Evolutionary conservation across 305 asterid genomes (phyloP).

Genomic region (Lippia alba): DNA sequence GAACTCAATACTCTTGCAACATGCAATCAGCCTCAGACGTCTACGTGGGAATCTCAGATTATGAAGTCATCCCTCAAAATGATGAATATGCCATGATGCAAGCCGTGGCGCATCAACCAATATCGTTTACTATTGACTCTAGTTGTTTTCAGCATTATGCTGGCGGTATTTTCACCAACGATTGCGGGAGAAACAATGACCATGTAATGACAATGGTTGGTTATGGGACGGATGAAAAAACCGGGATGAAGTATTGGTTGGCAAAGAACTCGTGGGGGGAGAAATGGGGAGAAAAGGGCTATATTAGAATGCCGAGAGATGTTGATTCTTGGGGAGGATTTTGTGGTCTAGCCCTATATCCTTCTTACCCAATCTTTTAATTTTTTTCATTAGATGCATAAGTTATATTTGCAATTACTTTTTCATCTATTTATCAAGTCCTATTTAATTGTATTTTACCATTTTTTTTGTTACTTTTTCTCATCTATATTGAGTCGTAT

Average conservation of each 20-base stretch:
- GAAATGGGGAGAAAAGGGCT: not conserved
- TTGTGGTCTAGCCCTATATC: slow-evolving; percentile 27
- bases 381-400: too few species aligned
- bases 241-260: not conserved
- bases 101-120: not conserved
- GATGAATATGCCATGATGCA: not conserved
- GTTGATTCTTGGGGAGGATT: slow-evolving; percentile 13
- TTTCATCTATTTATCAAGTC: too few species aligned
- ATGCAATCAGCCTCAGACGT: not conserved
- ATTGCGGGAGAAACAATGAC: not conserved
- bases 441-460: too few species aligned
- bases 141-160: not conserved
- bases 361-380: slow-evolving; percentile 14
- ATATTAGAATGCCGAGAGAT: slow-evolving; percentile 25
- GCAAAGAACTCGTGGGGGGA: slow-evolving; percentile 34
- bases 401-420: too few species aligned
- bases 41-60: not conserved
- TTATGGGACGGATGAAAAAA: not conserved
- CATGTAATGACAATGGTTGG: not conserved
- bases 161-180: not conserved
- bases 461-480: too few species aligned
- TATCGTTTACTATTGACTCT: not conserved
- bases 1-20: not conserved
- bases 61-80: not conserved
- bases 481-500: too few species aligned